These are phyloP conservation scores for Arthromyces matolae DNA, from an alignment of 768 basidiomycete species.

Conservation along the genomic window DNA sequence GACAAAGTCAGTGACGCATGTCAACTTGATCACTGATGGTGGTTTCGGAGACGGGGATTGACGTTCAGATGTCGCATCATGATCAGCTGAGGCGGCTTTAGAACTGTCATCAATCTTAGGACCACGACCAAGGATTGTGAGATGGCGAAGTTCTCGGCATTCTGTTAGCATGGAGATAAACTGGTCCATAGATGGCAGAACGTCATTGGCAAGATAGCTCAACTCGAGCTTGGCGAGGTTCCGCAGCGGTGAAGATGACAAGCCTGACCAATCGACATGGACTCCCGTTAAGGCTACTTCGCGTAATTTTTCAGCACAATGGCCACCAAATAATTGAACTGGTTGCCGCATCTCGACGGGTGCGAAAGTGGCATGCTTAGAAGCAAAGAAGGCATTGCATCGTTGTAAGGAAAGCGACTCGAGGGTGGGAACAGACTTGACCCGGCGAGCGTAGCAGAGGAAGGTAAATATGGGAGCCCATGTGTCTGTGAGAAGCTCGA, in stretches of 20 bases:
- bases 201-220: conserved; percentile 53
- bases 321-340: conserved; percentile 44
- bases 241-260: conserved; percentile 37
- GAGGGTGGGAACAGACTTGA: conserved; percentile 34
- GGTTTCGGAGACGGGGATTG: not conserved
- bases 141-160: conserved; percentile 38
- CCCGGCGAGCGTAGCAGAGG: conserved; percentile 35
- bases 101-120: conserved; percentile 29
- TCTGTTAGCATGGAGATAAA: conserved; percentile 40
- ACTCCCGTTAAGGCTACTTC: conserved; percentile 50
- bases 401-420: conserved; percentile 43
- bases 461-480: conserved; percentile 58
- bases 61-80: not conserved
- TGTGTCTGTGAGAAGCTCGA: conserved; percentile 56
- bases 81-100: not conserved
- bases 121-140: conserved; percentile 54
- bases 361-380: conserved; percentile 39
- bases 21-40: conserved; percentile 22
- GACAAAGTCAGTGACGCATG: conserved; percentile 29
- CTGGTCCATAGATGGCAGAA: conserved; percentile 48
- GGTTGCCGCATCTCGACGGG: conserved; percentile 38
- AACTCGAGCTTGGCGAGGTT: conserved; percentile 47
- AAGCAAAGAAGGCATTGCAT: conserved; percentile 57
- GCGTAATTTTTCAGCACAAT: conserved; percentile 29
- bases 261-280: conserved; percentile 57